Percentiles rank a stretch among this genome's conserved stretches.
Evolutionary conservation across 345 rosid genomes (phyloP).

Genomic region (Eucalyptus sp.): DNA sequence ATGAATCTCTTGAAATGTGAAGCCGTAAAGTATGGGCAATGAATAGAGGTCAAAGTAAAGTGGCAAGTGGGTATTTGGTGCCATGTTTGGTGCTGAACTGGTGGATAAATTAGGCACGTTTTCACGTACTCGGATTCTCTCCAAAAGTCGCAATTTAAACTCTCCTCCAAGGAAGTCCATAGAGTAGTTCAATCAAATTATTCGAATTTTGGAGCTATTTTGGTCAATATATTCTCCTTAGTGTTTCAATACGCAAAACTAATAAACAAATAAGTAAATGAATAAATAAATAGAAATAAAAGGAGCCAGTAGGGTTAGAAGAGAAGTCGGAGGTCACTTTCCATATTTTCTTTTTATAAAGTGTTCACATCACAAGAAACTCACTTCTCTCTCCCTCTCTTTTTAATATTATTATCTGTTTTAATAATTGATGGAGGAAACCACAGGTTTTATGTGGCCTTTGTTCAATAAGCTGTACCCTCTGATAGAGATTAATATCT

Average conservation of each 20-base stretch:
- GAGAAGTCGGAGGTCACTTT: background rate
- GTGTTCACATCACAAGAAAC: background rate
- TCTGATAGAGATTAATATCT: background rate
- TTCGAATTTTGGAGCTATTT: background rate
- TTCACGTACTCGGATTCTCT: background rate
- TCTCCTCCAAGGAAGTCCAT: background rate
- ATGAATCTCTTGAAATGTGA: background rate
- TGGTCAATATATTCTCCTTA: background rate
- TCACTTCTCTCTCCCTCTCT: background rate
- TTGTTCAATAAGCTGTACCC: background rate
- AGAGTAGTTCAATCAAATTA: background rate
- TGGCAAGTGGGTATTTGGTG: background rate
- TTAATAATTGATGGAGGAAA: background rate
- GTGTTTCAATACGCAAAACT: background rate
- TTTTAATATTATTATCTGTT: background rate
- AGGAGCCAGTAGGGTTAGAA: background rate
- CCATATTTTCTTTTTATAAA: background rate
- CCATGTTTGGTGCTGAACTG: background rate
- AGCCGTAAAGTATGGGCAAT: background rate
- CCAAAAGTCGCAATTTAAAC: background rate
- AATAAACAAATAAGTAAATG: background rate
- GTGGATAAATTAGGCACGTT: background rate
- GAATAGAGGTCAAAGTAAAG: background rate
- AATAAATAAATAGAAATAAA: background rate
- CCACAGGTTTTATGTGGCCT: background rate